Evolutionary conservation across 345 rosid genomes (phyloP).

Genomic region (Eucalyptus melliodora): DNA sequence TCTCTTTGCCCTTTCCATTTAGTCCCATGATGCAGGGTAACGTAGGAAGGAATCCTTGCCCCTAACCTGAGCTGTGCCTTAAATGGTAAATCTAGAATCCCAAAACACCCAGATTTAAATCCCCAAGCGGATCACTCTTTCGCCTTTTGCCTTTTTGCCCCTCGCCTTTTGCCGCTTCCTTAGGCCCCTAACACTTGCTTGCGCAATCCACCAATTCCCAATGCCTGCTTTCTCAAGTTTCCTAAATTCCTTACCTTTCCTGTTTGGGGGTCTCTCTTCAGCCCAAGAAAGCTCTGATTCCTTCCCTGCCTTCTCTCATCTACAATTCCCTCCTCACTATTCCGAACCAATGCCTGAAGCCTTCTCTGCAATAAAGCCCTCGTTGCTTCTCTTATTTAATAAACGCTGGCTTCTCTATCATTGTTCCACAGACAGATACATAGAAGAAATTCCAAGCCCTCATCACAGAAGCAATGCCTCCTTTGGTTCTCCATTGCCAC

Average conservation of each 20-base stretch:
- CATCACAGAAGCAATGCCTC: slow-evolving; percentile 28
- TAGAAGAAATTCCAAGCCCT: background rate
- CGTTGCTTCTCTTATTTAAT: slow-evolving; percentile 22
- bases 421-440: slow-evolving; percentile 8
- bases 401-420: slow-evolving; percentile 15
- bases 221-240: slow-evolving; percentile 96
- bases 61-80: background rate
- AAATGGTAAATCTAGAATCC: background rate
- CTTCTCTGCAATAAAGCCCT: slow-evolving; percentile 36
- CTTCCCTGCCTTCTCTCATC: slow-evolving; percentile 6
- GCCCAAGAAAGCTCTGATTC: slow-evolving; percentile 89
- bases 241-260: slow-evolving; percentile 59
- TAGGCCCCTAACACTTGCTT: slow-evolving; percentile 74
- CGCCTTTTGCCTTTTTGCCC: background rate
- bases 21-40: slow-evolving; percentile 18
- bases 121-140: slow-evolving; percentile 8
- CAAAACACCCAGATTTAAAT: background rate
- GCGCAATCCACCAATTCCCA: slow-evolving; percentile 43
- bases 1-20: slow-evolving; percentile 14
- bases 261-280: slow-evolving; percentile 38
- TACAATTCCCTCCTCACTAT: background rate
- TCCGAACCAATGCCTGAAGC: slow-evolving; percentile 28
- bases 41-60: slow-evolving; percentile 12
- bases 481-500: slow-evolving; percentile 13
- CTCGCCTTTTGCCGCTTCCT: slow-evolving; percentile 22